Percentiles rank a stretch among this genome's conserved stretches.
Evolutionary conservation across 306 rosid genomes (phyloP).

Genomic region (Ceratonia siliqua): DNA sequence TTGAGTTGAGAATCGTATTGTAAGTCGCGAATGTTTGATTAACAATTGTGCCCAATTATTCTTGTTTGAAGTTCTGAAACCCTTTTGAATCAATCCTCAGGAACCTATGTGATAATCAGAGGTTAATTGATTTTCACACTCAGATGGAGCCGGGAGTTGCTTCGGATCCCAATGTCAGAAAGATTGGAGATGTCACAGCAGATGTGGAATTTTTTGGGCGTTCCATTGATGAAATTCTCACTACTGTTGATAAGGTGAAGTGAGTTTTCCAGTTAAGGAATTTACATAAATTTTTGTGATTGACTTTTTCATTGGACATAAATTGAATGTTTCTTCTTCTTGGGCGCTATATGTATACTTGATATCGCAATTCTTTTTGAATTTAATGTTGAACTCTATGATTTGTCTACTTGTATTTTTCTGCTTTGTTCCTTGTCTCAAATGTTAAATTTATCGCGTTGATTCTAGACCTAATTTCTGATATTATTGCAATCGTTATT

Average conservation of each 20-base stretch:
- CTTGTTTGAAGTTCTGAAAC: not conserved
- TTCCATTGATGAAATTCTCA: conserved; percentile 35
- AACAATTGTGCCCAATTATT: not conserved
- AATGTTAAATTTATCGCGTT: not conserved
- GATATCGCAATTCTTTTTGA: not conserved
- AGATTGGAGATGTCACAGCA: not conserved
- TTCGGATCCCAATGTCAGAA: conserved; percentile 17
- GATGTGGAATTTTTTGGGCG: conserved; percentile 34
- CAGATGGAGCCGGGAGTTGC: conserved; percentile 42
- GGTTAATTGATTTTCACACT: not conserved
- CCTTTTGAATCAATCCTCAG: not conserved
- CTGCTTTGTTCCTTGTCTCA: not conserved
- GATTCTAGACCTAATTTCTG: not conserved
- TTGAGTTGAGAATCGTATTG: not conserved
- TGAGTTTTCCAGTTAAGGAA: not conserved
- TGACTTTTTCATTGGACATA: not conserved
- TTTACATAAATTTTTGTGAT: not conserved
- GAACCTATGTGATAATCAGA: not conserved
- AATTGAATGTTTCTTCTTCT: not conserved
- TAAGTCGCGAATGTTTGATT: not conserved
- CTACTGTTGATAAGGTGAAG: conserved; percentile 49
- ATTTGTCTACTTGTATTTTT: not conserved
- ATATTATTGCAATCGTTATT: not conserved
- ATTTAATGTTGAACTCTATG: not conserved
- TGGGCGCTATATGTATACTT: not conserved